Evolutionary conservation across 345 rosid species (phyloP).

Genomic region (Dipteronia sinensis): DNA sequence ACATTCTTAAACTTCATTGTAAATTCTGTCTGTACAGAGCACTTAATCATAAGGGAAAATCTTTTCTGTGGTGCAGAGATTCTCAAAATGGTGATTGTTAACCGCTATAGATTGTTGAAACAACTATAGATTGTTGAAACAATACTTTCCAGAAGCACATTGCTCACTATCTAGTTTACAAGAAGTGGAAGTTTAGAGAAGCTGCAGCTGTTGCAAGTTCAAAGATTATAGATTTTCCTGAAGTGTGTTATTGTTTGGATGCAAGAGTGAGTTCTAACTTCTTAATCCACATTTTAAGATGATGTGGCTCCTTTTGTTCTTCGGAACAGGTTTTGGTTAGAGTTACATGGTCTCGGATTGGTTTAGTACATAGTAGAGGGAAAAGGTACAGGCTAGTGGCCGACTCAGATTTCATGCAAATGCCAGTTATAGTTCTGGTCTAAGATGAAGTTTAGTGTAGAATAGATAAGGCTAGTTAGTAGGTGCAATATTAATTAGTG

Average conservation of each 20-base stretch:
- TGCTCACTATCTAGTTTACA: neutral
- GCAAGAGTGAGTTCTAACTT: neutral
- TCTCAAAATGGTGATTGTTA: neutral
- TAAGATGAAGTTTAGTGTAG: neutral
- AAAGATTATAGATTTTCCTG: neutral
- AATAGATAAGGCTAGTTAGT: neutral
- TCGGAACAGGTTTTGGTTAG: neutral
- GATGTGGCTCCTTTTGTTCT: neutral
- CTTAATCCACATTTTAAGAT: neutral
- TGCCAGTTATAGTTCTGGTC: neutral
- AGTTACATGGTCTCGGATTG: neutral
- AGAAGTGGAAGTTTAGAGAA: conserved; percentile 8
- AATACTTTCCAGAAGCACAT: neutral
- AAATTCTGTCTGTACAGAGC: neutral
- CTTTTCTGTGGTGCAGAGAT: conserved; percentile 1
- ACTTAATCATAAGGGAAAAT: neutral
- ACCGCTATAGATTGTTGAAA: neutral
- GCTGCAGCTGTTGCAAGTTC: conserved; percentile 2
- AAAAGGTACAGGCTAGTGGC: neutral
- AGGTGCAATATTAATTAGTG: neutral
- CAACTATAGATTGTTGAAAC: neutral
- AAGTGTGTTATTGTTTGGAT: neutral
- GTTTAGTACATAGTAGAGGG: neutral
- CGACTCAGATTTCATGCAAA: neutral
- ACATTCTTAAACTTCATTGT: neutral